Conservation (phyloP, 805 yeast species). For the Metschnikowia peoriensis region DNA sequence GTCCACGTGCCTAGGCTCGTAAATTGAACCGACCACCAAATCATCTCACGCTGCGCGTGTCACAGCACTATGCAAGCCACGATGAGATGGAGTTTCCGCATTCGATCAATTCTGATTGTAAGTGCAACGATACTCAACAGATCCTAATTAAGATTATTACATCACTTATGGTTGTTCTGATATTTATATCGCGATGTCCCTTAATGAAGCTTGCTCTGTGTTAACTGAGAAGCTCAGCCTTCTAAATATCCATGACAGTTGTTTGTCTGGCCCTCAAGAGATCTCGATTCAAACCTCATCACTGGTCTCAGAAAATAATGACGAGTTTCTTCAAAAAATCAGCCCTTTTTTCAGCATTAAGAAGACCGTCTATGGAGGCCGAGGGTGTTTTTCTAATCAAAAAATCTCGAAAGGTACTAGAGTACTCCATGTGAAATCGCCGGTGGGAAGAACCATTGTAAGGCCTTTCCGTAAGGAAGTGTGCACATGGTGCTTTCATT, state of each 20-base stretch:
- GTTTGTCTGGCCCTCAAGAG: not conserved
- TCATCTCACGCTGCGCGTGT: constrained; percentile 5
- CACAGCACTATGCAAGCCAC: constrained; percentile 1
- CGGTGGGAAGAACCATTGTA: constrained; percentile 48
- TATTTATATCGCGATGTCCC: not conserved
- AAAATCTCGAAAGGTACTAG: constrained; percentile 41
- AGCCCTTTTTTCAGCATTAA: constrained; percentile 28
- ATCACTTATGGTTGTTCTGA: not conserved
- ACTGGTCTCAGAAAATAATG: not conserved
- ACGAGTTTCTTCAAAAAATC: constrained; percentile 8
- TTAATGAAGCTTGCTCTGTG: not conserved
- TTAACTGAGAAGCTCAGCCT: not conserved
- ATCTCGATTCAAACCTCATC: not conserved
- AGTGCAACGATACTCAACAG: not conserved
- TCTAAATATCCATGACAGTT: not conserved
- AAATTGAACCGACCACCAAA: not conserved
- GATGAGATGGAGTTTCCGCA: constrained; percentile 5
- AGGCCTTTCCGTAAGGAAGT: constrained; percentile 62
- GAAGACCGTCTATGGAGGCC: constrained; percentile 51
- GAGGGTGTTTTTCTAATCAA: constrained; percentile 55
- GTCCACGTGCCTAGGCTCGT: not conserved
- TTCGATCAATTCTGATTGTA: not conserved
- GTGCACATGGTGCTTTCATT: constrained; percentile 53
- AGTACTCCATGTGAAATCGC: constrained; percentile 38
- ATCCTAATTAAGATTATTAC: not conserved